Conservation (phyloP, 352 stramenopile genomes). For the Pythium scleroteichum region DNA sequence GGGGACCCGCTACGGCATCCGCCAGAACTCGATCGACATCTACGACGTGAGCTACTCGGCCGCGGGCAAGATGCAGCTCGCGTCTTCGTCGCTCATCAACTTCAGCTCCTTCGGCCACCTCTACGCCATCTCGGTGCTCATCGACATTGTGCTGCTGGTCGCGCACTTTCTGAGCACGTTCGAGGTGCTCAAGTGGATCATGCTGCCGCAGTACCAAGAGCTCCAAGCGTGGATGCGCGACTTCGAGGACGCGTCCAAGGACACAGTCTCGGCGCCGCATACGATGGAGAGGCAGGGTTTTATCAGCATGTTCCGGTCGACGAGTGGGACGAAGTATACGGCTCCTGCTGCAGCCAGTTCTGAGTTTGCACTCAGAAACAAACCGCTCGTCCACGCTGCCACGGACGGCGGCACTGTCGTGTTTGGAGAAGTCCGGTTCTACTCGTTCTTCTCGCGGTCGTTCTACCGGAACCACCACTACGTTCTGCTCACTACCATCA, state of each 20-base stretch:
- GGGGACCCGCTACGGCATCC: conserved; percentile 19
- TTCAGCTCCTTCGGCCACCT: conserved; percentile 27
- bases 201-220: conserved; percentile 24
- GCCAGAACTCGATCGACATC: conserved; percentile 19
- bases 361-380: not conserved
- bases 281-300: conserved; percentile 9
- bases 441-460: conserved; percentile 35
- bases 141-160: conserved; percentile 22
- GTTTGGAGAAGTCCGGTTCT: conserved; percentile 30
- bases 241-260: conserved; percentile 19
- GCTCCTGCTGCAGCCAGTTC: not conserved
- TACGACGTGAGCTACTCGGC: conserved; percentile 24
- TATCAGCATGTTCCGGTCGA: conserved; percentile 2
- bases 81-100: conserved; percentile 16
- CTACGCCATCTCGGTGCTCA: conserved; percentile 23
- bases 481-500: conserved; percentile 23
- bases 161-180: conserved; percentile 21
- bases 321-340: conserved; percentile 1
- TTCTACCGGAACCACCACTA: conserved; percentile 28
- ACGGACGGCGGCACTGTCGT: conserved; percentile 14
- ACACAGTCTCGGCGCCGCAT: conserved; percentile 7
- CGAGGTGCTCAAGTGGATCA: conserved; percentile 32
- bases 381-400: conserved; percentile 15
- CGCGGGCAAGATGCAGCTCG: conserved; percentile 4
- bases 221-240: conserved; percentile 30